Evolutionary conservation across 805 yeast species (phyloP).

Genomic region (Sungouiella blattae): DNA sequence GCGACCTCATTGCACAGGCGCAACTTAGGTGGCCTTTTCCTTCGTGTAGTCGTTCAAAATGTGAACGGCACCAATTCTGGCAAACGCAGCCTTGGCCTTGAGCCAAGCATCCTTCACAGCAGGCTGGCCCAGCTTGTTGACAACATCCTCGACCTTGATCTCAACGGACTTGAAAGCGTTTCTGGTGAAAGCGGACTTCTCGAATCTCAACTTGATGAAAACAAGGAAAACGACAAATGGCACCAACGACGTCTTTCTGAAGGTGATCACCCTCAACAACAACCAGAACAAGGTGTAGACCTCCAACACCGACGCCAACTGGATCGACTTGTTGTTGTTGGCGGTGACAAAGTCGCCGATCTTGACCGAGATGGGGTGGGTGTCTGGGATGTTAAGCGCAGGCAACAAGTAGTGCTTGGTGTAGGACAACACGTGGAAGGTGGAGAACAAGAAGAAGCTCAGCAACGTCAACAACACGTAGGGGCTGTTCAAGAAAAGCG

Average conservation of each 20-base stretch:
- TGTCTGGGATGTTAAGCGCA: conserved; percentile 37
- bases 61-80: conserved; percentile 24
- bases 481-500: conserved; percentile 49
- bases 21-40: conserved; percentile 24
- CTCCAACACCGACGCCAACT: conserved; percentile 38
- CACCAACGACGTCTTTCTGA: conserved; percentile 60
- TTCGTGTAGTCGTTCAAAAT: conserved; percentile 35
- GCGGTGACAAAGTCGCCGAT: conserved; percentile 31
- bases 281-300: conserved; percentile 44
- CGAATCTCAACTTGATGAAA: conserved; percentile 76
- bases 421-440: conserved; percentile 80
- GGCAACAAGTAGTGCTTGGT: conserved; percentile 66
- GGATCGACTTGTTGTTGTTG: conserved; percentile 37
- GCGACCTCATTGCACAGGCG: too few species aligned
- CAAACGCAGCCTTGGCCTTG: conserved; percentile 27
- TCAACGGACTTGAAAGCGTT: conserved; percentile 65
- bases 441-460: conserved; percentile 74
- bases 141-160: conserved; percentile 39
- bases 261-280: conserved; percentile 51
- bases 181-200: conserved; percentile 70
- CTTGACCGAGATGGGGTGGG: conserved; percentile 35
- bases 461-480: conserved; percentile 57
- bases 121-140: conserved; percentile 27
- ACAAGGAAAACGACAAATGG: conserved; percentile 50
- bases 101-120: conserved; percentile 37